Evolutionary conservation across 2,329 filamentous ascomycete genomes (phyloP).

Genomic region (Stemphylium beticola): DNA sequence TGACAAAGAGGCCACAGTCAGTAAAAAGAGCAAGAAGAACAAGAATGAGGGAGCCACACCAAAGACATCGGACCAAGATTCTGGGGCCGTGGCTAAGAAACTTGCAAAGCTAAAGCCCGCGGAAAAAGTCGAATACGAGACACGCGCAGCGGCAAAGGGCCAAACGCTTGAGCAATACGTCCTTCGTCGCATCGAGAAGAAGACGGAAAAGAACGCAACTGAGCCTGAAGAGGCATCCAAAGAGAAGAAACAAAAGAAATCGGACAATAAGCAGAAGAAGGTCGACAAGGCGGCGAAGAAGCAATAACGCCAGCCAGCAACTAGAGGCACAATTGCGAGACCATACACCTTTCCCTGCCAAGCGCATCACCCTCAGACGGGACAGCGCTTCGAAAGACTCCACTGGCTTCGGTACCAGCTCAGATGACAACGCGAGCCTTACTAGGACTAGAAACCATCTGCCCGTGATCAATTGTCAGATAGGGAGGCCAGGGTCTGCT

Average conservation of each 20-base stretch:
- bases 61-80: slow-evolving; percentile 11
- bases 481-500: neutral
- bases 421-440: neutral
- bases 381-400: neutral
- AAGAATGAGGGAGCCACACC: slow-evolving; percentile 4
- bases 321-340: neutral
- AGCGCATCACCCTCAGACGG: neutral
- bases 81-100: slow-evolving; percentile 24
- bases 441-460: too few species aligned
- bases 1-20: slow-evolving; percentile 8
- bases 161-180: slow-evolving; percentile 48
- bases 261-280: slow-evolving; percentile 8
- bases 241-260: slow-evolving; percentile 1
- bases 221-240: neutral
- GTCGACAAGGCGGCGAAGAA: slow-evolving; percentile 6
- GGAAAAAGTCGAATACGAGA: slow-evolving; percentile 40
- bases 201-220: slow-evolving; percentile 23
- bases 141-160: slow-evolving; percentile 46
- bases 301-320: neutral
- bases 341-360: neutral
- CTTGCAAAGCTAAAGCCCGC: slow-evolving; percentile 35
- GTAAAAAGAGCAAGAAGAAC: slow-evolving; percentile 26
- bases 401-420: neutral
- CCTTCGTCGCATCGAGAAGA: slow-evolving; percentile 45
- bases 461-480: neutral